phyloP scores from a whole-genome alignment of 2,329 filamentous ascomycete genomes.

The Dryadomyces quercus-mongolicae region DNA sequence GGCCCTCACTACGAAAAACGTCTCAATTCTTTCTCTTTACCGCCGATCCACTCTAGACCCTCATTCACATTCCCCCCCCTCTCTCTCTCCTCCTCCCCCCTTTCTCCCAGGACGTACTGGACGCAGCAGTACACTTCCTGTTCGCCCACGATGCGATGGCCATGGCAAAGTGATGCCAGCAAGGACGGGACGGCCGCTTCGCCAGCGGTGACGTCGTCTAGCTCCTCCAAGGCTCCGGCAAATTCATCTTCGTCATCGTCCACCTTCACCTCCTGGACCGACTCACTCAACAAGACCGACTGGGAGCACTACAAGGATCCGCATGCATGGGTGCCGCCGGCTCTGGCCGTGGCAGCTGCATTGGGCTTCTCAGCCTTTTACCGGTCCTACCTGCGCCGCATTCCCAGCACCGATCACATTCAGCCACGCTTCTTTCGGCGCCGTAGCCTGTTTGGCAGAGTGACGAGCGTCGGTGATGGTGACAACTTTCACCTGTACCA shows the following conservation, averaged over 20 bases:
- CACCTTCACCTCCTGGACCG: slow-evolving; percentile 21
- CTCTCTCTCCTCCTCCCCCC: neutral
- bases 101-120: neutral
- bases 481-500: slow-evolving; percentile 94
- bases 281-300: slow-evolving; percentile 32
- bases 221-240: neutral
- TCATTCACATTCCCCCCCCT: neutral
- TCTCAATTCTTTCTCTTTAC: neutral
- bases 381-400: slow-evolving; percentile 68
- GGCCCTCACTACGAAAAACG: neutral
- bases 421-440: slow-evolving; percentile 62
- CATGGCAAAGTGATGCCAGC: slow-evolving; percentile 2
- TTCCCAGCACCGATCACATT: slow-evolving; percentile 67
- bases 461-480: slow-evolving; percentile 91
- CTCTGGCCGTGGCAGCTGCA: slow-evolving; percentile 42
- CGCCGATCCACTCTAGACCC: slow-evolving; percentile 2
- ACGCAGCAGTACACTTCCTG: neutral
- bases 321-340: slow-evolving; percentile 38
- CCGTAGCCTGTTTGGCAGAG: slow-evolving; percentile 68
- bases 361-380: slow-evolving; percentile 49
- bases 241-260: neutral
- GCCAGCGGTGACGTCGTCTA: neutral
- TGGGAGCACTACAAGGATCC: slow-evolving; percentile 45
- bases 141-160: slow-evolving; percentile 11
- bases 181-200: slow-evolving; percentile 2